These are phyloP conservation scores for Vitis hybrid DNA, from an alignment of 177 flowering plant species.

Conservation along the genomic window DNA sequence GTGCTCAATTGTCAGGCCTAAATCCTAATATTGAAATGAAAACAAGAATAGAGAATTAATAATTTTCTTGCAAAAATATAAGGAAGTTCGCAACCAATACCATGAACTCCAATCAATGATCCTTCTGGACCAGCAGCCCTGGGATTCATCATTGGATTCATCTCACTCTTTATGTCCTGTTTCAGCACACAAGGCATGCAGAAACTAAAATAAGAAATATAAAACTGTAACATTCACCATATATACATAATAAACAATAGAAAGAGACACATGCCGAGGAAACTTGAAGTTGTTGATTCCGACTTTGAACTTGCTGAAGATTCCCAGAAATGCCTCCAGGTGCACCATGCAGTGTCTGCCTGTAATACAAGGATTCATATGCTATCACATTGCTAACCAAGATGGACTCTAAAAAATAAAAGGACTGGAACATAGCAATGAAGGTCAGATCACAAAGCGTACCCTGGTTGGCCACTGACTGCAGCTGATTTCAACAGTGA, in stretches of 20 bases:
- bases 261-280: slow-evolving; percentile 24
- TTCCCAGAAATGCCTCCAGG: slow-evolving; percentile 48
- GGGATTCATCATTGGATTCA: slow-evolving; percentile 60
- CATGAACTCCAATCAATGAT: slow-evolving; percentile 69
- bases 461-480: slow-evolving; percentile 75
- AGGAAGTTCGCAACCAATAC: slow-evolving; percentile 32
- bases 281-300: slow-evolving; percentile 61
- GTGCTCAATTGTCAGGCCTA: background rate
- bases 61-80: background rate
- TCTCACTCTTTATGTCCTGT: slow-evolving; percentile 74
- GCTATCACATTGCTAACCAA: background rate
- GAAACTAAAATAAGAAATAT: background rate
- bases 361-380: slow-evolving; percentile 9
- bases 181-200: slow-evolving; percentile 14
- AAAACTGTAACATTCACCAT: background rate
- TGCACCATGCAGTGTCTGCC: slow-evolving; percentile 46
- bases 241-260: background rate
- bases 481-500: slow-evolving; percentile 69
- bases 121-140: slow-evolving; percentile 72
- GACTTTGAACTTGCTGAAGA: slow-evolving; percentile 62
- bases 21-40: background rate
- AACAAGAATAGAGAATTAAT: background rate
- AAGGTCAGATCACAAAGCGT: slow-evolving; percentile 4
- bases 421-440: background rate
- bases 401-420: background rate